Evolutionary conservation across 257 asterid genomes (phyloP), one percentile per base, ranked within the genome.

Genomic region (Solanum bulbocastanum): DNA sequence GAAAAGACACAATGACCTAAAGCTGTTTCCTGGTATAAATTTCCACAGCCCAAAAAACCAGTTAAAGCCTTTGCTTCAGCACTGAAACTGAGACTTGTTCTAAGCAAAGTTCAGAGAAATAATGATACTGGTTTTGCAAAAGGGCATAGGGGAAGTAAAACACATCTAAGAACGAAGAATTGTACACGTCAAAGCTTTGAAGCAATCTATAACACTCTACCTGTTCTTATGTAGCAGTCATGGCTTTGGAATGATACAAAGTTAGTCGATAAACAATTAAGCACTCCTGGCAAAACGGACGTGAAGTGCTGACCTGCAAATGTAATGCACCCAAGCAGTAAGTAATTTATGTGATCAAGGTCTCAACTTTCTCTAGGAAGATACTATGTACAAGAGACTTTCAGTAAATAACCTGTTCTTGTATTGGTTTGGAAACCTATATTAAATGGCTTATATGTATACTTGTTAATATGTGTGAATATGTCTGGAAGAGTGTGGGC

Each of bases 161-260:
- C 35, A 32, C 69, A 82, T 82, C 69, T 30, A 49, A 82, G 42
- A 82, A 82, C 7, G 22, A 82, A 32, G 44, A 82, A 82, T 49
- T 49, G 69, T 82, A 82, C 86, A 49, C 9, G 18, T 82, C 32
- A 82, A 49, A 49, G 69, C 86, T 49, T 81, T 30, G 68, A 30
- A 49, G 85, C 68, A 82, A 82, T 82, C 62, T 46, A 46, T 14
- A 88, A 88, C 65, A 82, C 65, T 92, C 92, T 89, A 96, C 99
- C 99, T 94, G 99, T 92, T 93, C 93, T 94, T 81, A 96, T 92
- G 94, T 95, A 96, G 96, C 97, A 96, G 75, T 95, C 99, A 78
- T 95, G 99, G 89, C 90, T 93, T 87, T 91, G 96, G 90, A 93
- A 94, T 83, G 94, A 89, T 23, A 90, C 83, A 89, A 94, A 96